These are phyloP conservation scores for Annulohypoxylon maeteangense DNA, from an alignment of 495 filamentous ascomycete species.

Conservation along the genomic window DNA sequence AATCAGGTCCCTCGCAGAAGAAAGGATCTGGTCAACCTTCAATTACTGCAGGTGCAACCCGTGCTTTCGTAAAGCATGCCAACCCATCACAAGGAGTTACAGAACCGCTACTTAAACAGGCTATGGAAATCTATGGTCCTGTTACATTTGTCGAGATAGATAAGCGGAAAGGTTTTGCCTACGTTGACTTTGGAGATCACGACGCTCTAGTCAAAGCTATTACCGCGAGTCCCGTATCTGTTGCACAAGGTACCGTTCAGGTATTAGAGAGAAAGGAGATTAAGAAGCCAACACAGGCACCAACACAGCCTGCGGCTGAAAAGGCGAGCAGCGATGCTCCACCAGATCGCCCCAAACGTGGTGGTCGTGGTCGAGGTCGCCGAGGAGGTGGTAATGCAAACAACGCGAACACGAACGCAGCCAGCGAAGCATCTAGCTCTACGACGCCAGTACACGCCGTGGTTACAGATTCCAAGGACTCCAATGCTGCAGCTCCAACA, in stretches of 20 bases:
- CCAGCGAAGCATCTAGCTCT: conserved; percentile 25
- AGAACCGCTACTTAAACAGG: conserved; percentile 75
- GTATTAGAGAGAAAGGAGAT: conserved; percentile 82
- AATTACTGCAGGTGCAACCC: conserved; percentile 68
- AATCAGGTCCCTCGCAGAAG: conserved; percentile 38
- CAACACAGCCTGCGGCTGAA: conserved; percentile 22
- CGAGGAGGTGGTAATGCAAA: conserved; percentile 27
- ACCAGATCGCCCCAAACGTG: conserved; percentile 40
- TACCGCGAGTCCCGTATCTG: conserved; percentile 77
- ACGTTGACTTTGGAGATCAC: conserved; percentile 82
- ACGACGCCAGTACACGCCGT: neutral
- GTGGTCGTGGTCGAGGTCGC: conserved; percentile 36
- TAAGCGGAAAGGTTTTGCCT: conserved; percentile 91
- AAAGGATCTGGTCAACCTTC: conserved; percentile 38
- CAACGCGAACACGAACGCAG: neutral
- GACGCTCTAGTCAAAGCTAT: conserved; percentile 80
- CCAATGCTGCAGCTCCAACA: neutral
- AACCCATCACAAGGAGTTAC: conserved; percentile 92
- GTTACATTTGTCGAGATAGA: conserved; percentile 87
- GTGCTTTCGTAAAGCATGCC: conserved; percentile 94
- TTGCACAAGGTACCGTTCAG: conserved; percentile 86
- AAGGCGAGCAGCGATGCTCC: conserved; percentile 30
- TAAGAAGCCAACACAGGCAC: conserved; percentile 39
- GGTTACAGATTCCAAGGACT: neutral
- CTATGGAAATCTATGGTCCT: conserved; percentile 74